Conservation (phyloP, 1,284 basidiomycete genomes). For the Papiliotrema nemorosa region DNA sequence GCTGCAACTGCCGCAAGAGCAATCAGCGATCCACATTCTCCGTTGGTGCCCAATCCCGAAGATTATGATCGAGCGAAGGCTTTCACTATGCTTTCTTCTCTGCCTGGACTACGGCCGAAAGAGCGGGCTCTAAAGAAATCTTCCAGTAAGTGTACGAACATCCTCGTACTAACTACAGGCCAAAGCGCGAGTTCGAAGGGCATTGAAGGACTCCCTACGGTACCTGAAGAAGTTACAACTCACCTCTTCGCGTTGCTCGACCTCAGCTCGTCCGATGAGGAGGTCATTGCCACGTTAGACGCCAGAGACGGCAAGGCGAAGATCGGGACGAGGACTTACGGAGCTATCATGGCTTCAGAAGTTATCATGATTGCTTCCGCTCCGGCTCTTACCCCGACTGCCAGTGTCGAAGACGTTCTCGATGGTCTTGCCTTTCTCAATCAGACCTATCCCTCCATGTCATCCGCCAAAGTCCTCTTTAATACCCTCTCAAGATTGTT, state of each 20-base stretch:
- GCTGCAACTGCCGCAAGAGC: constrained; percentile 23
- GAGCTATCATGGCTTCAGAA: constrained; percentile 3
- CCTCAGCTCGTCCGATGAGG: neutral
- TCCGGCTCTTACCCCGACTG: neutral
- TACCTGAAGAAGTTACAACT: neutral
- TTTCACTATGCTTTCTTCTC: neutral
- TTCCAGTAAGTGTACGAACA: neutral
- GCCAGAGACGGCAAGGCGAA: neutral
- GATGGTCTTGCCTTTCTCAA: constrained; percentile 9
- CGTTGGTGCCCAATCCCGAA: neutral
- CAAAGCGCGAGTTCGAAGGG: no score
- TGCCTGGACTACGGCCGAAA: neutral
- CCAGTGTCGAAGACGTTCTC: constrained; percentile 8
- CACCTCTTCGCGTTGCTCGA: constrained; percentile 6
- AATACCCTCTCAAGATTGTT: constrained; percentile 73
- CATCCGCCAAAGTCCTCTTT: constrained; percentile 59
- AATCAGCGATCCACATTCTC: constrained; percentile 5
- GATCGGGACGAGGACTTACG: constrained; percentile 2
- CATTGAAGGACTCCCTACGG: neutral
- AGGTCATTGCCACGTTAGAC: neutral
- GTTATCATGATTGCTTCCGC: neutral
- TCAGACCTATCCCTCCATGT: constrained; percentile 1
- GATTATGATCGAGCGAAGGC: neutral
- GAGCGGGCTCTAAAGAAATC: neutral
- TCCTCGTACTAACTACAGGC: neutral